Conservation (phyloP, 495 filamentous ascomycete genomes). For the Arthonia radiata region DNA sequence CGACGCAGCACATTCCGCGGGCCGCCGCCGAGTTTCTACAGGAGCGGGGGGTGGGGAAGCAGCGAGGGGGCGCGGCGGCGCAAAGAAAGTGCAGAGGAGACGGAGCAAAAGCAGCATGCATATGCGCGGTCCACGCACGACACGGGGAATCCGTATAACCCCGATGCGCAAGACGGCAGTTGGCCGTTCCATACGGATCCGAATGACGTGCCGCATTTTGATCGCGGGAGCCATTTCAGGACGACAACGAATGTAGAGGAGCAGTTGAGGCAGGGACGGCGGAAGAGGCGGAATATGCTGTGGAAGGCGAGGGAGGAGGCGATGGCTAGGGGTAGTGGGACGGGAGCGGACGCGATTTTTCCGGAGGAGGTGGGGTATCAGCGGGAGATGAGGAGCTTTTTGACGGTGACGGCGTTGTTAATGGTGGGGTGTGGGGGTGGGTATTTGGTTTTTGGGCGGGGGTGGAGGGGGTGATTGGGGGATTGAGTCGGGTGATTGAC, state of each 20-base stretch:
- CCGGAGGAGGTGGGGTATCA: too few relatives aligned
- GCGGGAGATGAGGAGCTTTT: too few relatives aligned
- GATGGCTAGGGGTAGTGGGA: too few relatives aligned
- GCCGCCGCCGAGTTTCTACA: slow-evolving; percentile 74
- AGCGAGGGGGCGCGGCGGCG: slow-evolving; percentile 21
- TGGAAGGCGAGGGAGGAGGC: too few relatives aligned
- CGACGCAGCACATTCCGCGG: slow-evolving; percentile 52
- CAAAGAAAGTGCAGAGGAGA: slow-evolving; percentile 2
- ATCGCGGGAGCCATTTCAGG: slow-evolving; percentile 30
- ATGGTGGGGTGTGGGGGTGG: too few relatives aligned
- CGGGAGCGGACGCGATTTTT: too few relatives aligned
- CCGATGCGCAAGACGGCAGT: slow-evolving; percentile 3
- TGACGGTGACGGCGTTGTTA: too few relatives aligned
- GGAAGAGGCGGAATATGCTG: background rate
- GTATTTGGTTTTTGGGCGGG: too few relatives aligned
- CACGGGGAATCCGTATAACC: slow-evolving; percentile 6
- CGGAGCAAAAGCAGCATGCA: slow-evolving; percentile 15
- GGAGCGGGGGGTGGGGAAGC: slow-evolving; percentile 45
- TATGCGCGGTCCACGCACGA: slow-evolving; percentile 6
- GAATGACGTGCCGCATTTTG: slow-evolving; percentile 35
- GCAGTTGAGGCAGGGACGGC: background rate
- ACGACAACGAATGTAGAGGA: background rate
- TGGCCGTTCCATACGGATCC: slow-evolving; percentile 1
- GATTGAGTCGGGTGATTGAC: too few relatives aligned
- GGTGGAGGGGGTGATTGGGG: too few relatives aligned